phyloP scores from a whole-genome alignment of 768 basidiomycete genomes.

The Naematelia aurantialba region DNA sequence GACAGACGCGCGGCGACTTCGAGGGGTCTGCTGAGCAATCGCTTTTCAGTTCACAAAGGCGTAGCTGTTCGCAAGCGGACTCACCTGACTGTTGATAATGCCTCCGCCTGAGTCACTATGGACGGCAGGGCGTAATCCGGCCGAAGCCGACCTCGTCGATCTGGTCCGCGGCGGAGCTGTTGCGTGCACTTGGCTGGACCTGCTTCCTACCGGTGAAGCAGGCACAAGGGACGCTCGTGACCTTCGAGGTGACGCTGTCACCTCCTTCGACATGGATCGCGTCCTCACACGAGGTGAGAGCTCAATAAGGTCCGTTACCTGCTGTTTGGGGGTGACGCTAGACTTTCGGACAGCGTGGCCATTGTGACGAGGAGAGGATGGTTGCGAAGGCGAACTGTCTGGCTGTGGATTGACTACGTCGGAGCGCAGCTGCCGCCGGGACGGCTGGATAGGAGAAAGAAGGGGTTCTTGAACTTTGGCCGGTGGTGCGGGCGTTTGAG shows the following conservation, averaged over 20 bases:
- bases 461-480: slow-evolving; percentile 2
- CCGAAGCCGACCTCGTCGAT: not conserved
- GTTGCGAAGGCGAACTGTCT: not conserved
- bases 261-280: slow-evolving; percentile 12
- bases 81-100: not conserved
- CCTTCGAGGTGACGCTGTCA: slow-evolving; percentile 3
- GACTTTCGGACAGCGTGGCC: not conserved
- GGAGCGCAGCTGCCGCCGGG: not conserved
- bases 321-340: not conserved
- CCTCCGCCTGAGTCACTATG: not conserved
- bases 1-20: not conserved
- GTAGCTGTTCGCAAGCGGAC: not conserved
- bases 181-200: slow-evolving; percentile 3
- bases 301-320: slow-evolving; percentile 1
- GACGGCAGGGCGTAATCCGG: not conserved
- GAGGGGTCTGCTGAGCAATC: not conserved
- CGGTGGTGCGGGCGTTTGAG: slow-evolving; percentile 4
- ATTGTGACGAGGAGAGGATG: not conserved
- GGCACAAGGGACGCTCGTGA: slow-evolving; percentile 5
- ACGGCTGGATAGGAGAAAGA: not conserved
- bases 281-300: slow-evolving; percentile 11
- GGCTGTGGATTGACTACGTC: not conserved
- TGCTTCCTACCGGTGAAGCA: slow-evolving; percentile 7
- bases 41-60: not conserved
- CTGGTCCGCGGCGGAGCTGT: not conserved